Evolutionary conservation across 257 asterid genomes (phyloP).

Genomic region (Solanum piurae): DNA sequence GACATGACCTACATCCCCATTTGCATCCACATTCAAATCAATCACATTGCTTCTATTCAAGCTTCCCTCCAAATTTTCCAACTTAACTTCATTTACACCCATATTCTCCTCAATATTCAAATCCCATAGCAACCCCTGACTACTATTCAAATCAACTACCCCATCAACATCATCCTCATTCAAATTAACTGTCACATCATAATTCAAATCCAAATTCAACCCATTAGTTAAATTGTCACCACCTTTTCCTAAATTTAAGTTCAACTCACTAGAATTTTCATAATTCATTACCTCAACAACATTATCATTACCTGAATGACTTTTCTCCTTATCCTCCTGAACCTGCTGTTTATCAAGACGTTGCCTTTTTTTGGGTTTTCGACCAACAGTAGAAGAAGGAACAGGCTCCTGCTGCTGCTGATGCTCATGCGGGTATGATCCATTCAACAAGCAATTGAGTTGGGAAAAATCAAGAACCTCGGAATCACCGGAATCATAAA

Average conservation of each 20-base stretch:
- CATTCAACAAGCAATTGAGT: slow-evolving; percentile 27
- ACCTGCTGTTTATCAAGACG: slow-evolving; percentile 6
- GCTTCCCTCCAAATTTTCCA: neutral
- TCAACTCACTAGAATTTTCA: slow-evolving; percentile 14
- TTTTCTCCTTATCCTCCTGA: neutral
- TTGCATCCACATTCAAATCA: slow-evolving; percentile 68
- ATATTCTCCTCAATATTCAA: slow-evolving; percentile 25
- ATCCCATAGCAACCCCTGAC: slow-evolving; percentile 24
- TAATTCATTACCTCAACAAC: slow-evolving; percentile 18
- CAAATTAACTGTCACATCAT: slow-evolving; percentile 11
- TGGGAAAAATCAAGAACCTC: slow-evolving; percentile 47
- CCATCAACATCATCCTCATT: slow-evolving; percentile 8
- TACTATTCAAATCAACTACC: slow-evolving; percentile 27
- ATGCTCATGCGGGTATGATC: slow-evolving; percentile 11
- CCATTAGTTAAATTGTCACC: slow-evolving; percentile 37
- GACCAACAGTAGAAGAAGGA: slow-evolving; percentile 6
- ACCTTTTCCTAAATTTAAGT: neutral
- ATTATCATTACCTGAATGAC: neutral
- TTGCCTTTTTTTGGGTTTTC: slow-evolving; percentile 30
- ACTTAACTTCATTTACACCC: neutral
- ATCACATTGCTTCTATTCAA: slow-evolving; percentile 25
- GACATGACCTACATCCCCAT: slow-evolving; percentile 22
- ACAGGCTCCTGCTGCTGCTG: slow-evolving; percentile 2
- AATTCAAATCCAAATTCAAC: slow-evolving; percentile 21
- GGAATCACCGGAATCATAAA: slow-evolving; percentile 61